Conservation (phyloP, 2,329 filamentous ascomycete genomes). For the Tolypocladium guangdongense region DNA sequence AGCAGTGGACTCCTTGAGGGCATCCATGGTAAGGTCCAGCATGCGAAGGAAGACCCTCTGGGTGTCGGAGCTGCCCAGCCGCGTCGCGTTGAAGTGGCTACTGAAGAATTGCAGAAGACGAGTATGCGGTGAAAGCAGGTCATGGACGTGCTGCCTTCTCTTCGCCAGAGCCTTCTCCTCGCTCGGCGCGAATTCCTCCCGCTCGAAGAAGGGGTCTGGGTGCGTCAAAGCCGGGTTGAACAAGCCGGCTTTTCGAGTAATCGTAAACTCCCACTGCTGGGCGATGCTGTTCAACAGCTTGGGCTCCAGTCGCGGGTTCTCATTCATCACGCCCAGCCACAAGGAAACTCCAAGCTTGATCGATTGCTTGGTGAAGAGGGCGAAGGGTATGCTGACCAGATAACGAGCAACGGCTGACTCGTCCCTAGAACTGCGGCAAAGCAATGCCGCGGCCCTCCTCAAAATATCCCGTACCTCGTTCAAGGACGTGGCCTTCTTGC, state of each 20-base stretch:
- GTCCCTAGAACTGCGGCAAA: conserved; percentile 67
- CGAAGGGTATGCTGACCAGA: conserved; percentile 86
- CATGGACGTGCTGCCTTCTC: conserved; percentile 68
- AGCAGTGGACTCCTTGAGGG: conserved; percentile 55
- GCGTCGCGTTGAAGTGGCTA: conserved; percentile 89
- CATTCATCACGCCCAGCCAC: conserved; percentile 95
- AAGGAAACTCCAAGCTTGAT: conserved; percentile 92
- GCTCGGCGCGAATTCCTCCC: conserved; percentile 86
- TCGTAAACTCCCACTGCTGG: conserved; percentile 80
- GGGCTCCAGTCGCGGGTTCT: conserved; percentile 81
- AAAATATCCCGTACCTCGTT: conserved; percentile 71
- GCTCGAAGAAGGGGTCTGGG: conserved; percentile 79
- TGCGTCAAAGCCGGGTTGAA: conserved; percentile 67
- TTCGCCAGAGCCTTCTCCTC: conserved; percentile 66
- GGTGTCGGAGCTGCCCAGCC: conserved; percentile 72
- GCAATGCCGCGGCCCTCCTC: conserved; percentile 70
- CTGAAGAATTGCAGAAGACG: conserved; percentile 78
- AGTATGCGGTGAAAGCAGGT: conserved; percentile 76
- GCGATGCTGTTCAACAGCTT: conserved; percentile 78
- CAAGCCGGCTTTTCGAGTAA: conserved; percentile 66
- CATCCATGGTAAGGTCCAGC: conserved; percentile 66
- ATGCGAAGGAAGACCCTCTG: conserved; percentile 75
- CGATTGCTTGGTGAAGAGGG: conserved; percentile 85
- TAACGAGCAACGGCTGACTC: conserved; percentile 74
- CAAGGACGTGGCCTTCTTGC: conserved; percentile 59